A percentile compares a stretch with the other conserved stretches of the same genome.
phyloP scores from a whole-genome alignment of 148 eudicot genomes.

The Vaccinium myrtillus region DNA sequence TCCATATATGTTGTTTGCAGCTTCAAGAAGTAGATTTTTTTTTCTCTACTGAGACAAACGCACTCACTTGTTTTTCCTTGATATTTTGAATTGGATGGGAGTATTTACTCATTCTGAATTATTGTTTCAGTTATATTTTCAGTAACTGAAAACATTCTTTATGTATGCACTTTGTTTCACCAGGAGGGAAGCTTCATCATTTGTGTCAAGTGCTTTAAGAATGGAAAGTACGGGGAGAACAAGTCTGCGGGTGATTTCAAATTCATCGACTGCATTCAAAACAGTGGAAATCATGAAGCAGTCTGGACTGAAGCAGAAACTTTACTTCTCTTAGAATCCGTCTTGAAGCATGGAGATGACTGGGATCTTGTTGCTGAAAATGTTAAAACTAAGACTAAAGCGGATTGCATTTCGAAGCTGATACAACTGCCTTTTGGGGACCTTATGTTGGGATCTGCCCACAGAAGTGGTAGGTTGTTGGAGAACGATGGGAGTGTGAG shows the following conservation, averaged over 20 bases:
- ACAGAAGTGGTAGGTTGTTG: constrained; percentile 34
- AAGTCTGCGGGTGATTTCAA: constrained; percentile 64
- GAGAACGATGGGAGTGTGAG: constrained; percentile 28
- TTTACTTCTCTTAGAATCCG: constrained; percentile 80
- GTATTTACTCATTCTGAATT: background rate
- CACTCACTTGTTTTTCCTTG: background rate
- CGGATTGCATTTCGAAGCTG: constrained; percentile 86
- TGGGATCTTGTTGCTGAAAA: constrained; percentile 89
- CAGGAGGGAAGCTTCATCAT: constrained; percentile 49
- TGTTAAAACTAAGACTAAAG: constrained; percentile 77
- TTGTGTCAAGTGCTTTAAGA: constrained; percentile 72
- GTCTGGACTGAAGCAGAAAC: constrained; percentile 92
- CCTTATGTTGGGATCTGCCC: constrained; percentile 69
- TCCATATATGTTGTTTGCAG: background rate
- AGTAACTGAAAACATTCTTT: background rate
- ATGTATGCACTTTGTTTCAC: constrained; percentile 18
- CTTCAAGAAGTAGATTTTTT: constrained; percentile 1
- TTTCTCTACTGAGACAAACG: background rate
- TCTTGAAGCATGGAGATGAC: constrained; percentile 85
- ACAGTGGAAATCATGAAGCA: constrained; percentile 32
- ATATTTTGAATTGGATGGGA: constrained; percentile 4
- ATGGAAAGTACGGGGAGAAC: constrained; percentile 55
- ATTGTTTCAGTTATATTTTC: background rate
- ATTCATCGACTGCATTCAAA: constrained; percentile 36
- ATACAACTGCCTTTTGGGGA: constrained; percentile 93